These are phyloP conservation scores for Diplodia scrobiculata DNA, from an alignment of 2,329 filamentous ascomycete species.

Conservation along the genomic window DNA sequence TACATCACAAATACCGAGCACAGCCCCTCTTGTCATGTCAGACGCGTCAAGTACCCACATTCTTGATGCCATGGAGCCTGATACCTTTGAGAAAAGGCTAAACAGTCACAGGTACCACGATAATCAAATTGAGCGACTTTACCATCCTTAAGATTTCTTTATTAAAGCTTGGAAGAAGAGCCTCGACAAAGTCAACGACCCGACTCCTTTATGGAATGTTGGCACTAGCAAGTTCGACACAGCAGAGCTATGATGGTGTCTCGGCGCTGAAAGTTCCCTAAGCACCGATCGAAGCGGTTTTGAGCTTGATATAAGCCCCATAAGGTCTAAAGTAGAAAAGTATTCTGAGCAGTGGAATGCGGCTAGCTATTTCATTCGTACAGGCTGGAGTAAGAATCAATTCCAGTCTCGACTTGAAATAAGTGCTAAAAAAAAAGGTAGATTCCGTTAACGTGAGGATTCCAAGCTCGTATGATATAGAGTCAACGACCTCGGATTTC, in stretches of 20 bases:
- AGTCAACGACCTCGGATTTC: neutral
- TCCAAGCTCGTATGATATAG: neutral
- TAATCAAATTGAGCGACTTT: neutral
- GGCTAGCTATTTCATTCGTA: fast-evolving
- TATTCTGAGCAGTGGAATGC: neutral
- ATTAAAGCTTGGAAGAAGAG: neutral
- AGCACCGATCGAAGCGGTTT: neutral
- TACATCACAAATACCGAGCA: no score
- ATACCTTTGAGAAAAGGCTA: fast-evolving
- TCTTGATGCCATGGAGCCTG: neutral
- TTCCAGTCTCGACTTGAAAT: neutral
- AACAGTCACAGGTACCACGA: neutral
- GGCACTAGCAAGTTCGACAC: neutral
- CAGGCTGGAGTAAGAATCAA: neutral
- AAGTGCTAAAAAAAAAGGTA: neutral
- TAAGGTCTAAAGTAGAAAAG: neutral
- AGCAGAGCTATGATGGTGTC: neutral
- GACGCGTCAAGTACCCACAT: no score
- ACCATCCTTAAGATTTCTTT: neutral
- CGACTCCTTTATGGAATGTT: neutral
- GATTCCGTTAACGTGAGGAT: fast-evolving
- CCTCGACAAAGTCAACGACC: neutral
- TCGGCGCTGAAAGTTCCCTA: neutral
- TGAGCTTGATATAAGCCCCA: neutral
- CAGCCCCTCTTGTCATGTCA: neutral